Conservation (phyloP, 805 yeast genomes). For the Saturnispora ahearnii region DNA sequence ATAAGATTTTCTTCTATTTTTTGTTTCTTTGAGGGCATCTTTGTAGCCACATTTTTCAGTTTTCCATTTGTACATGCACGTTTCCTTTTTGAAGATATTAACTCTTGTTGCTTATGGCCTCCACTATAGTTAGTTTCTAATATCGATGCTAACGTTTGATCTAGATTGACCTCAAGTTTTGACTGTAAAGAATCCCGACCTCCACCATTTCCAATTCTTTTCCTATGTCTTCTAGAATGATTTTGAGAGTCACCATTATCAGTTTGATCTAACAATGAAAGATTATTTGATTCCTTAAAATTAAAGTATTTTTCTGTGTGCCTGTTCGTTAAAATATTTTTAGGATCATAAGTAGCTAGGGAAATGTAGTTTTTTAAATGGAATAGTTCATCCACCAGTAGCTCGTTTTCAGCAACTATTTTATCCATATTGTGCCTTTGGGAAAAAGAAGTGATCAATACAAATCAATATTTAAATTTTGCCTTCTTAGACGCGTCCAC, state of each 20-base stretch:
- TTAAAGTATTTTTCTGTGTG: slow-evolving; percentile 12
- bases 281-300: slow-evolving; percentile 6
- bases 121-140: neutral
- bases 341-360: slow-evolving; percentile 44
- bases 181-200: neutral
- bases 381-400: slow-evolving; percentile 50
- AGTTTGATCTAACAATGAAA: neutral
- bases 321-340: slow-evolving; percentile 8
- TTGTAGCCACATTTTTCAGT: neutral
- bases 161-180: neutral
- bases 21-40: neutral
- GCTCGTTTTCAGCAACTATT: slow-evolving; percentile 31
- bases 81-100: neutral
- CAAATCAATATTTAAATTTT: neutral
- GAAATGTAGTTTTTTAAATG: slow-evolving; percentile 56
- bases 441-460: neutral
- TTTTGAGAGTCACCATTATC: neutral
- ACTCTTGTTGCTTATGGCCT: neutral
- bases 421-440: slow-evolving; percentile 1
- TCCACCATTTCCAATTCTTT: neutral
- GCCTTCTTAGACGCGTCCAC: neutral
- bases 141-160: neutral
- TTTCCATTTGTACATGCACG: neutral
- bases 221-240: neutral
- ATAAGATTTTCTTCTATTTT: neutral